phyloP scores from a whole-genome alignment of 495 filamentous ascomycete species.

The Gamarada debralockiae region DNA sequence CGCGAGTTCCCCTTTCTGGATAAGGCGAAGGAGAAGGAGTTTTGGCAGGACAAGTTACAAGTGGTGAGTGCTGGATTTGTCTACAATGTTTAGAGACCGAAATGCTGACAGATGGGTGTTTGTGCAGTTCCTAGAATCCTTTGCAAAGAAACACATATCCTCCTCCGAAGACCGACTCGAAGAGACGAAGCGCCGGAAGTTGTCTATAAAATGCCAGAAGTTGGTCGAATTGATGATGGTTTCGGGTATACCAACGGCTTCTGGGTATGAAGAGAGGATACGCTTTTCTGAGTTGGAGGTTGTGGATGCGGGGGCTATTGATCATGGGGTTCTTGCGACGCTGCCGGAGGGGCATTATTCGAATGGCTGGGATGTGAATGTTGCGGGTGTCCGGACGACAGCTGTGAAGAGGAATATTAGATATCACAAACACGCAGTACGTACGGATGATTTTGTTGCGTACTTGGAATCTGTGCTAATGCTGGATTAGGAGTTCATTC shows the following conservation, averaged over 20 bases:
- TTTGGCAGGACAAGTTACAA: slow-evolving; percentile 98
- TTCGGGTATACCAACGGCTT: slow-evolving; percentile 90
- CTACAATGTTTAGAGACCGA: not conserved
- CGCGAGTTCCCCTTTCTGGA: slow-evolving; percentile 97
- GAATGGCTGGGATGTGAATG: slow-evolving; percentile 96
- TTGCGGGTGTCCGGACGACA: slow-evolving; percentile 81
- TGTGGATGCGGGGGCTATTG: slow-evolving; percentile 87
- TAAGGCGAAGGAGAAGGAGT: slow-evolving; percentile 94
- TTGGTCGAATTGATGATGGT: slow-evolving; percentile 99
- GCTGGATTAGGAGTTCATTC: slow-evolving; percentile 72
- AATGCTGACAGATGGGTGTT: not conserved
- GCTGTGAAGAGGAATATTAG: slow-evolving; percentile 81
- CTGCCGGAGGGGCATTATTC: slow-evolving; percentile 86
- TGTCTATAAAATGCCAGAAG: slow-evolving; percentile 90
- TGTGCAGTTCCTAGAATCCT: slow-evolving; percentile 96
- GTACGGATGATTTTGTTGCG: not conserved
- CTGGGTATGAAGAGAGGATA: slow-evolving; percentile 95
- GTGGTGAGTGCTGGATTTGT: slow-evolving; percentile 66
- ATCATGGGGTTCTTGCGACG: slow-evolving; percentile 79
- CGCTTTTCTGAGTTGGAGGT: slow-evolving; percentile 95
- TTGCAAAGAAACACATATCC: slow-evolving; percentile 96
- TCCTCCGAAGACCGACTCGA: slow-evolving; percentile 94
- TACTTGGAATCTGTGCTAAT: slow-evolving; percentile 23
- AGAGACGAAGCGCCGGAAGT: slow-evolving; percentile 90
- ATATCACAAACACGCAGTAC: slow-evolving; percentile 87